A percentile compares a stretch with the other conserved stretches of the same genome.
phyloP scores from a whole-genome alignment of 805 yeast species.

The Metschnikowia koreensis region DNA sequence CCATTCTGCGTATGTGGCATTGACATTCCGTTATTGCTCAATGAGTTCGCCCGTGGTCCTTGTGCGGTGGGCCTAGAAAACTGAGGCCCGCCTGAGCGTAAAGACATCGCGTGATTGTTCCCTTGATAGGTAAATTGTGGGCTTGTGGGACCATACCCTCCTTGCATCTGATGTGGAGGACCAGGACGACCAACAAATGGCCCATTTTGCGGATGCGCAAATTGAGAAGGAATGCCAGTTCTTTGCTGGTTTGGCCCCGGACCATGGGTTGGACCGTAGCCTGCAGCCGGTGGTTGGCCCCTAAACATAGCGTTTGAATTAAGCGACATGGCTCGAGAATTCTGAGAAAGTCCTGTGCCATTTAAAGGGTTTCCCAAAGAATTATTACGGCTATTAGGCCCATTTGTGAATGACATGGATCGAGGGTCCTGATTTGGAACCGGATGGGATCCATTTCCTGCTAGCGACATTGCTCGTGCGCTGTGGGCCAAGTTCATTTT shows the following conservation, averaged over 20 bases:
- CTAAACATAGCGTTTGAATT: constrained; percentile 20
- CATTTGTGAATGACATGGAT: constrained; percentile 27
- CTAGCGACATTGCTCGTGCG: constrained; percentile 45
- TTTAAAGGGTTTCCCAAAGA: constrained; percentile 16
- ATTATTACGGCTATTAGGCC: constrained; percentile 25
- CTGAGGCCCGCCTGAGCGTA: constrained; percentile 11
- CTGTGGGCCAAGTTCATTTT: constrained; percentile 51
- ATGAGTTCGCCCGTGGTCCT: constrained; percentile 16
- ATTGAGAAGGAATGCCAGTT: background rate
- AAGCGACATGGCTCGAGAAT: constrained; percentile 44
- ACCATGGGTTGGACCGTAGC: background rate
- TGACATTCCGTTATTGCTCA: constrained; percentile 7
- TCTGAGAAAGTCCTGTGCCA: constrained; percentile 26
- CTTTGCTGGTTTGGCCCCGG: background rate
- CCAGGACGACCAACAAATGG: background rate
- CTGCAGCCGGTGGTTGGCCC: constrained; percentile 2
- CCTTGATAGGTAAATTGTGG: constrained; percentile 1
- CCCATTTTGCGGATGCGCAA: background rate
- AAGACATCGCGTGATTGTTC: constrained; percentile 13
- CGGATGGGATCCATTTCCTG: constrained; percentile 31
- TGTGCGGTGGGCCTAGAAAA: constrained; percentile 4
- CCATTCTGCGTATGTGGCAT: background rate
- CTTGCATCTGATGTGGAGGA: background rate
- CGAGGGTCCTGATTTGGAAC: constrained; percentile 29
- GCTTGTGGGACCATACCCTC: background rate